Conservation (phyloP, 305 asterid genomes). For the Fraxinus greggii region DNA sequence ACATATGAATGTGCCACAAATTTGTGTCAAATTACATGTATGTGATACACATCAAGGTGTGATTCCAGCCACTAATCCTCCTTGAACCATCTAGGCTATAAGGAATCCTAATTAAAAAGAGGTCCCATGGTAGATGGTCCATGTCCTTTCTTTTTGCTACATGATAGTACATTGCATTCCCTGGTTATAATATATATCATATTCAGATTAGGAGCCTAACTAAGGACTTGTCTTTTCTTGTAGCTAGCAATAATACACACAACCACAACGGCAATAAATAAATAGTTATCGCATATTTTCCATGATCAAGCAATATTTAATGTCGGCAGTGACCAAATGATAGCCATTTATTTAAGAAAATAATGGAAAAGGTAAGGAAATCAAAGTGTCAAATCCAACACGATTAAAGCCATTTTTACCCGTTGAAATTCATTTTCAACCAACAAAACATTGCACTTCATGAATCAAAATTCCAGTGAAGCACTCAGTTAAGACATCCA, state of each 20-base stretch:
- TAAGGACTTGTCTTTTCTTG: neutral
- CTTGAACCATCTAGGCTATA: neutral
- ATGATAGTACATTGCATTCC: neutral
- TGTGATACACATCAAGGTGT: neutral
- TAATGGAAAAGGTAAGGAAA: neutral
- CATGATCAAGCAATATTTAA: neutral
- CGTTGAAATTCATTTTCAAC: neutral
- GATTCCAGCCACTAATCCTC: neutral
- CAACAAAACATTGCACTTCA: constrained; percentile 8
- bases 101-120: neutral
- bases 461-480: constrained; percentile 11
- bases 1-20: neutral
- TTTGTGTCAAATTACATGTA: neutral
- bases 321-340: neutral
- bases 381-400: constrained; percentile 21
- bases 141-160: neutral
- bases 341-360: neutral
- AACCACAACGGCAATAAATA: neutral
- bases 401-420: neutral
- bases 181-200: neutral
- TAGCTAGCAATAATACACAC: neutral
- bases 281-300: neutral
- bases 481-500: constrained; percentile 1
- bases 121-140: neutral
- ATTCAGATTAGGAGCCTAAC: neutral